These are phyloP conservation scores for Fusarium mangiferae DNA, from an alignment of 2,329 filamentous ascomycete genomes.

Conservation along the genomic window DNA sequence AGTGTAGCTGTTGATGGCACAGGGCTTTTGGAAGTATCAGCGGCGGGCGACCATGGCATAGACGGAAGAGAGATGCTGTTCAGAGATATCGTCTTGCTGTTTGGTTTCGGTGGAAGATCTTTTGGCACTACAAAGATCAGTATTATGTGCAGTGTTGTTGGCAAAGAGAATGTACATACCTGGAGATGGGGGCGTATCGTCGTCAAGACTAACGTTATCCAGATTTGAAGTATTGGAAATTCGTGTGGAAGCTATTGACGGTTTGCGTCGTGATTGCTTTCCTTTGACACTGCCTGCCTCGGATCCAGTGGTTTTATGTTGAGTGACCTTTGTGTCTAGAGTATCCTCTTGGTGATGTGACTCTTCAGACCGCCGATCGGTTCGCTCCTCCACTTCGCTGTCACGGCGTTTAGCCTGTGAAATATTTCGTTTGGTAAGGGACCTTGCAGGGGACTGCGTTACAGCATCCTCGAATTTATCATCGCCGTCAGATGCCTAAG, in stretches of 20 bases:
- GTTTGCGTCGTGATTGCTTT: slow-evolving; percentile 46
- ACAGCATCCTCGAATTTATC: slow-evolving; percentile 82
- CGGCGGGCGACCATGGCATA: slow-evolving; percentile 75
- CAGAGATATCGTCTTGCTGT: slow-evolving; percentile 68
- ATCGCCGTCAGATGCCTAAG: slow-evolving; percentile 48
- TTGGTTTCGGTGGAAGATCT: slow-evolving; percentile 49
- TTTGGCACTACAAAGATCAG: slow-evolving; percentile 45
- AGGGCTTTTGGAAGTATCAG: slow-evolving; percentile 60
- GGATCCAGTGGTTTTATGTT: slow-evolving; percentile 26
- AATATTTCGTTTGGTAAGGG: slow-evolving; percentile 64
- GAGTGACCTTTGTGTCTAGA: slow-evolving; percentile 17
- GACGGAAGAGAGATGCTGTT: slow-evolving; percentile 79
- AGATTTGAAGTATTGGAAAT: slow-evolving; percentile 60
- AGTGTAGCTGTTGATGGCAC: slow-evolving; percentile 48
- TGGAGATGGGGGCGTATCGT: slow-evolving; percentile 50
- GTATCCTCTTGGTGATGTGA: slow-evolving; percentile 13
- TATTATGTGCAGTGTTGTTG: neutral
- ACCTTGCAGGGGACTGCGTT: slow-evolving; percentile 72
- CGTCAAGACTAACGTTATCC: slow-evolving; percentile 75
- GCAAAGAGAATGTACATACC: slow-evolving; percentile 41
- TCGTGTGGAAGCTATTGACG: slow-evolving; percentile 55
- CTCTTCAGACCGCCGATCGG: slow-evolving; percentile 22
- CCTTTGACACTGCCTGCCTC: slow-evolving; percentile 29
- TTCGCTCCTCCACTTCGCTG: slow-evolving; percentile 12
- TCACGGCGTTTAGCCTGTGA: slow-evolving; percentile 49